phyloP scores from a whole-genome alignment of 345 rosid species.

The Eucalyptus rudis region DNA sequence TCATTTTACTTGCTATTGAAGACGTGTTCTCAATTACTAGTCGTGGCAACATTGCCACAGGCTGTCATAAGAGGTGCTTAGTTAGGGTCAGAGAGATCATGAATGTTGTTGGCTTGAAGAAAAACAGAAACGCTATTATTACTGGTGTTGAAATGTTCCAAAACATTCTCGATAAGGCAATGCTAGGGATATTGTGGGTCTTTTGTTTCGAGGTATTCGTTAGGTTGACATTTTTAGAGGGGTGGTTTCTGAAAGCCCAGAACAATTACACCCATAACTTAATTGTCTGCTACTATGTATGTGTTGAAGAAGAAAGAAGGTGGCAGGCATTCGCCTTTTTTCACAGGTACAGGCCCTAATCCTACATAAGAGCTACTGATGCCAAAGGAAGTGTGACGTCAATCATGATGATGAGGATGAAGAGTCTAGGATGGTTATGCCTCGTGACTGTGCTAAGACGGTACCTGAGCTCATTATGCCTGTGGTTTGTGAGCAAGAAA shows the following conservation, averaged over 20 bases:
- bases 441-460: conserved; percentile 85
- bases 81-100: conserved; percentile 50
- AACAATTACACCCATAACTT: conserved; percentile 67
- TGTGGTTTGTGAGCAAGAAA: conserved; percentile 93
- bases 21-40: conserved; percentile 85
- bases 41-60: conserved; percentile 95
- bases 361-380: conserved; percentile 95
- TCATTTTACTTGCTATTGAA: conserved; percentile 78
- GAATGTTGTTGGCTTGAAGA: conserved; percentile 66
- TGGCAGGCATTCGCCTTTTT: conserved; percentile 89
- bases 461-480: conserved; percentile 88
- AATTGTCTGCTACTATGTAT: conserved; percentile 66
- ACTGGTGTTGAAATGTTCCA: conserved; percentile 95
- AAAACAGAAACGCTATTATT: conserved; percentile 55
- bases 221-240: conserved; percentile 86
- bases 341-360: conserved; percentile 88
- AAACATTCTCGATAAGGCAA: conserved; percentile 76
- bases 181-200: conserved; percentile 89
- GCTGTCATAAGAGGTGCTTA: conserved; percentile 81
- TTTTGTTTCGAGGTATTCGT: conserved; percentile 81
- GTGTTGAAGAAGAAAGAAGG: conserved; percentile 99
- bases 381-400: conserved; percentile 73
- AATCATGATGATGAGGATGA: conserved; percentile 85
- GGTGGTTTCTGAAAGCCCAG: conserved; percentile 87
- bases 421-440: conserved; percentile 98